Evolutionary conservation across 331 rosid species (phyloP).

Genomic region (Quercus tomentella): DNA sequence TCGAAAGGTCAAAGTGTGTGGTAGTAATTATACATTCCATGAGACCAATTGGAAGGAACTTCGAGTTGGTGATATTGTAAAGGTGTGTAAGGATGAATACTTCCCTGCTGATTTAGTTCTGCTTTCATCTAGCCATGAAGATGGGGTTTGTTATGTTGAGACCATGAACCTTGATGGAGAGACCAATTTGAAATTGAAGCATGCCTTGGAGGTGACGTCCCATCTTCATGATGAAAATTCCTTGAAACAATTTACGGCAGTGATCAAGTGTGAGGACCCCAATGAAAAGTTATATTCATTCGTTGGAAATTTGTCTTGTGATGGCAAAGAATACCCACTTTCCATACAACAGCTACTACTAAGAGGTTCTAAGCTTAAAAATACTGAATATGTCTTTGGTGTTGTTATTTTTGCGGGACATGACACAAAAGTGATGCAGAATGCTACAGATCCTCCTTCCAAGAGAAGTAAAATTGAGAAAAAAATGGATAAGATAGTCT

Average conservation of each 20-base stretch:
- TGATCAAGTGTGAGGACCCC: constrained; percentile 83
- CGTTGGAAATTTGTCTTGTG: constrained; percentile 52
- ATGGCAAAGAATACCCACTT: constrained; percentile 43
- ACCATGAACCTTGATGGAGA: constrained; percentile 95
- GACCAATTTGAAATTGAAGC: constrained; percentile 82
- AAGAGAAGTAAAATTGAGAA: constrained; percentile 85
- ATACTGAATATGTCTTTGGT: constrained; percentile 64
- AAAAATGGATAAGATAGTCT: constrained; percentile 80
- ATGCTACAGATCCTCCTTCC: constrained; percentile 76
- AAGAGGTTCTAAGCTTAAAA: constrained; percentile 84
- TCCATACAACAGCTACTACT: constrained; percentile 74
- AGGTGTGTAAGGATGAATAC: constrained; percentile 69
- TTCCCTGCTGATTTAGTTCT: constrained; percentile 82
- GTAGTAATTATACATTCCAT: constrained; percentile 38
- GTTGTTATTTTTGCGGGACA: constrained; percentile 74
- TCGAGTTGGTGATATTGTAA: constrained; percentile 72
- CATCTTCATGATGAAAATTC: constrained; percentile 48
- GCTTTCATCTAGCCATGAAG: constrained; percentile 67
- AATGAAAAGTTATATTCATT: constrained; percentile 76
- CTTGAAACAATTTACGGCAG: constrained; percentile 44
- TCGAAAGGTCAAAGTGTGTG: constrained; percentile 50
- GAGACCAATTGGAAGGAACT: constrained; percentile 79
- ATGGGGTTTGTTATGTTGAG: constrained; percentile 83
- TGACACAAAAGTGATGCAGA: constrained; percentile 88
- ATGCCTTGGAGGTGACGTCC: constrained; percentile 55